Evolutionary conservation across 1,139 yeast genomes (phyloP), one percentile per base, ranked within the genome.

Genomic region (Kurtzmaniella quercitrusa): DNA sequence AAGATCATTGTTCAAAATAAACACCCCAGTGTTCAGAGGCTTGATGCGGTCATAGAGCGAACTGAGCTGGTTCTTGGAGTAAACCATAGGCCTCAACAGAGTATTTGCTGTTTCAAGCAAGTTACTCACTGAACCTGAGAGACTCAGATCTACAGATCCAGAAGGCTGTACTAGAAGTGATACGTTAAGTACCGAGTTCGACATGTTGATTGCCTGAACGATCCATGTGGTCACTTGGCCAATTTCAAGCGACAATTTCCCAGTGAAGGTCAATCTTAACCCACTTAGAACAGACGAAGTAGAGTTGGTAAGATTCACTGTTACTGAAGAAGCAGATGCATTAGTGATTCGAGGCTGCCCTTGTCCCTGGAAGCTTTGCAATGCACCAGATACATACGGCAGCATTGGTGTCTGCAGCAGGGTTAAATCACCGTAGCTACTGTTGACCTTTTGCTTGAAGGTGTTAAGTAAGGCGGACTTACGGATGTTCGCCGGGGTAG

Each of bases 221-320:
- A 73, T 75, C 87, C 93, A 82, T 43, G 69, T 73, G 51, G 79
- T 77, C 4, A 73, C 68, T 43, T 80, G 76, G 2, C 94, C 94
- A 12, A 83, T 61, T 49, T 72, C 68, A 6, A 84, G 79, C 37
- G 75, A 67, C 14, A 85, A 74, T 12, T 79, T 77, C 0, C 95
- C 95, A 3, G 75, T 68, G 48, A 86, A 82, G 8, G 85, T 77
- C 21, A 87, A 68, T 19, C 71, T 70, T 15, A 86, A 61, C 0
- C 89, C 85, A 3, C 64, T 57, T 19, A 74, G 56, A 2, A 68
- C 51, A 3, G 75, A 61, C 41, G 58, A 59, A 31, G 52, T 55
- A 41, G 57, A 62, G 14, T 66, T 59, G 10, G 72, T 60, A 39
- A 73, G 54, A 48, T 70, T 75, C 16, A 69, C 79, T 3, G 73